Conservation (phyloP, 2,329 filamentous ascomycete genomes). For the Fusarium citri region DNA sequence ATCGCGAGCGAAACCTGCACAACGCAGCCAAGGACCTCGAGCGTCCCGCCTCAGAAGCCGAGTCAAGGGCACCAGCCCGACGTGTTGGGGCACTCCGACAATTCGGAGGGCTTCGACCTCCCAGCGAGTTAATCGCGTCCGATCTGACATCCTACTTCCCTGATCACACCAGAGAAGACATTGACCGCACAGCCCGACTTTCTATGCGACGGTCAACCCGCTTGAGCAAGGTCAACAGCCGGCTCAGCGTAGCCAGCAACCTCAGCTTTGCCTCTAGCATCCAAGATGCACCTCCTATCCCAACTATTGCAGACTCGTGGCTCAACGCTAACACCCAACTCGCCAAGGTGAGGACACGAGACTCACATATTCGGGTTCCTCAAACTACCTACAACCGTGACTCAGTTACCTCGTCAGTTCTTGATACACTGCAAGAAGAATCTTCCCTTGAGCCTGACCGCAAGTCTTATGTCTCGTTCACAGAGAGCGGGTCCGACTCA, state of each 20-base stretch:
- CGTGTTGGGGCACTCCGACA: conserved; percentile 72
- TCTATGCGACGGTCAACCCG: conserved; percentile 91
- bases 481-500: conserved; percentile 79
- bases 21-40: conserved; percentile 70
- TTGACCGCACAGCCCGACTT: conserved; percentile 93
- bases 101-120: conserved; percentile 92
- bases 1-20: conserved; percentile 75
- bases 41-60: conserved; percentile 63
- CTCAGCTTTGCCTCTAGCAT: conserved; percentile 92
- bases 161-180: conserved; percentile 91
- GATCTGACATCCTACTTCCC: conserved; percentile 98
- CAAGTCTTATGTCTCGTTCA: conserved; percentile 94
- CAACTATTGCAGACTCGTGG: conserved; percentile 95
- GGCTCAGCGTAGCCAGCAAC: conserved; percentile 93
- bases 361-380: conserved; percentile 61
- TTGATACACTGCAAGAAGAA: conserved; percentile 92
- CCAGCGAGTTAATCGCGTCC: conserved; percentile 96
- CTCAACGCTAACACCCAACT: conserved; percentile 64
- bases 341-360: conserved; percentile 55
- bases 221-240: conserved; percentile 91
- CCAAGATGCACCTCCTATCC: conserved; percentile 92
- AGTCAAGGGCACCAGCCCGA: conserved; percentile 54
- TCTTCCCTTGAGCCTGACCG: conserved; percentile 87
- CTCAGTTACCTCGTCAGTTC: conserved; percentile 87
- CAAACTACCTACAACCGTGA: conserved; percentile 73